Conservation (phyloP, 257 asterid species). For the Salvia splendens region DNA sequence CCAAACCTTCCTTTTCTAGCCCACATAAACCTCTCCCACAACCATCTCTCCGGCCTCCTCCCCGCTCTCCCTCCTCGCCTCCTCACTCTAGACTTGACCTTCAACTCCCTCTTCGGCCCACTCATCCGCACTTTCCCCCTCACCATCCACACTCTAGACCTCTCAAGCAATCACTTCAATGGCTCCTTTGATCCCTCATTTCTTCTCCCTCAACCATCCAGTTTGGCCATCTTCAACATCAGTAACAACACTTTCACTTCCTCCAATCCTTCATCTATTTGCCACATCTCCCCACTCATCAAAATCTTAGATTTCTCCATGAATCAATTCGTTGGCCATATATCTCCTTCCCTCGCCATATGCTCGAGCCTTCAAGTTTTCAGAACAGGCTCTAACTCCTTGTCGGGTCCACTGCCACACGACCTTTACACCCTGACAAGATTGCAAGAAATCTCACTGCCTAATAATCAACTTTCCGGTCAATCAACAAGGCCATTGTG, state of each 20-base stretch:
- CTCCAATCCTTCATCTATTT: conserved; percentile 40
- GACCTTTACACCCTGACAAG: conserved; percentile 33
- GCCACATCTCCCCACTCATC: conserved; percentile 31
- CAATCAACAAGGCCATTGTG: conserved; percentile 33
- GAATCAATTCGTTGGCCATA: conserved; percentile 39
- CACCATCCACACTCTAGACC: conserved; percentile 26
- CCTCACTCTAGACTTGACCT: too few species aligned
- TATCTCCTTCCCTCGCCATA: conserved; percentile 26
- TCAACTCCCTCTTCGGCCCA: conserved; percentile 30
- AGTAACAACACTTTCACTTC: conserved; percentile 49
- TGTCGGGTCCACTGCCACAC: conserved; percentile 43
- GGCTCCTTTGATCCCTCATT: conserved; percentile 31
- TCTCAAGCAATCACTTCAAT: conserved; percentile 48
- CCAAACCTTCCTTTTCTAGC: conserved; percentile 36
- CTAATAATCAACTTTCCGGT: conserved; percentile 47
- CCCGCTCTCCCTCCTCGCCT: not conserved
- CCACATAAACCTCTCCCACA: conserved; percentile 41
- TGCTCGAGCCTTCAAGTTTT: conserved; percentile 37
- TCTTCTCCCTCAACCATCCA: conserved; percentile 18
- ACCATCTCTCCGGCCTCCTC: conserved; percentile 32
- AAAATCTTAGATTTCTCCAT: conserved; percentile 43
- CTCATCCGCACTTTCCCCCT: not conserved
- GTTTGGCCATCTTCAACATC: conserved; percentile 38
- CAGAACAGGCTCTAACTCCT: conserved; percentile 46
- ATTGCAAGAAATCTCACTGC: conserved; percentile 41